phyloP scores from a whole-genome alignment of 257 asterid species.

The Solanum gandarillasii region DNA sequence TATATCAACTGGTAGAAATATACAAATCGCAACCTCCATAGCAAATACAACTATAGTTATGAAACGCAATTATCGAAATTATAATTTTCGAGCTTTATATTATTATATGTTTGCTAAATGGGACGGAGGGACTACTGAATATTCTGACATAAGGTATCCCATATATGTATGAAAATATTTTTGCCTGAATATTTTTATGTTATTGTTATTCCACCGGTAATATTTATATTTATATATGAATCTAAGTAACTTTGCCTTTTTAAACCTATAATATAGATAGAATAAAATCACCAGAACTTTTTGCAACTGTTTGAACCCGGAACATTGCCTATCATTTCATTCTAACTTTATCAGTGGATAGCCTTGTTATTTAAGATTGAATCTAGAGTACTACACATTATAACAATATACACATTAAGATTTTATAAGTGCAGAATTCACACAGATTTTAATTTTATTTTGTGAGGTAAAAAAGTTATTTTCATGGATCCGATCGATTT shows the following conservation, averaged over 20 bases:
- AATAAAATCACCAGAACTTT: neutral
- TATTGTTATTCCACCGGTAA: neutral
- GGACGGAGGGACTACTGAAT: too few species aligned
- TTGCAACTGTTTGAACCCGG: neutral
- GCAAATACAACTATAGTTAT: too few species aligned
- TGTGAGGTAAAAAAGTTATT: too few species aligned
- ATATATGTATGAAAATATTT: neutral
- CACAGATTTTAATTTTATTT: neutral
- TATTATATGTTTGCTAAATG: too few species aligned
- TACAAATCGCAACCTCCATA: fast-evolving
- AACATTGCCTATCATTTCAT: neutral
- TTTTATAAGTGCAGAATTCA: neutral
- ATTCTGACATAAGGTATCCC: too few species aligned
- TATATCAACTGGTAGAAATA: too few species aligned
- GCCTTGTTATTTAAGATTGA: neutral
- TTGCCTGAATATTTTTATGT: neutral
- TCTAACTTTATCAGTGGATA: neutral
- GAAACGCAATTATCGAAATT: too few species aligned
- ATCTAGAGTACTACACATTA: neutral
- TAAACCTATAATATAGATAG: too few species aligned
- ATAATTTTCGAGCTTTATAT: too few species aligned
- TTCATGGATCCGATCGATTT: fast-evolving
- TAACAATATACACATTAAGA: neutral
- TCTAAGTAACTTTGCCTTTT: neutral
- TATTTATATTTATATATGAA: neutral